These are phyloP conservation scores for Circinella minor DNA, from an alignment of 371 early-diverging fungal genomes.

Conservation along the genomic window DNA sequence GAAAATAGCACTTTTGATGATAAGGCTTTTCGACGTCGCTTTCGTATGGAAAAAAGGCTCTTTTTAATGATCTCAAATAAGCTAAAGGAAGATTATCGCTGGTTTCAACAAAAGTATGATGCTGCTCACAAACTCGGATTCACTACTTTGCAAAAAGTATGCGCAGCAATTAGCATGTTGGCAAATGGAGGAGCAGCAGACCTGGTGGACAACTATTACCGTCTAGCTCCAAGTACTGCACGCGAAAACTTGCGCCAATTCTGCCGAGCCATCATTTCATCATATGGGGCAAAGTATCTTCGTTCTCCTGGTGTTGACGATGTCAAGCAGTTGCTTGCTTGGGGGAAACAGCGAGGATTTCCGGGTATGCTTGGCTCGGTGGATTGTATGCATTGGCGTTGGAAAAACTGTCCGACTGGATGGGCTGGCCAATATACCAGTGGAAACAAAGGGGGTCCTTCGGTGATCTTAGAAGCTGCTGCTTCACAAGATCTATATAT, in stretches of 20 bases:
- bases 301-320: no score
- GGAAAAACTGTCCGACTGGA: conserved; percentile 2
- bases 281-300: no score
- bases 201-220: background rate
- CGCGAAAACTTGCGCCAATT: background rate
- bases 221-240: background rate
- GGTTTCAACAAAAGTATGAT: background rate
- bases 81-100: background rate
- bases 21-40: background rate
- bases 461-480: conserved; percentile 4
- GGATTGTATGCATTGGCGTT: conserved; percentile 12
- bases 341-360: background rate
- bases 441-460: background rate
- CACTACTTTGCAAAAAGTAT: background rate
- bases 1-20: no score
- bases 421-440: background rate
- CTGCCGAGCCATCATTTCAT: no score
- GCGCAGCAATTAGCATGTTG: conserved; percentile 5
- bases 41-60: background rate
- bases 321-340: no score
- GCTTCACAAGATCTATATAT: conserved; percentile 6
- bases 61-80: background rate
- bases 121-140: background rate
- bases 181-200: conserved; percentile 5
- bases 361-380: conserved; percentile 2